Base-by-base conservation (phyloP, 2,329 filamentous ascomycete genomes). In the Chaetothyriales sp. region DNA sequence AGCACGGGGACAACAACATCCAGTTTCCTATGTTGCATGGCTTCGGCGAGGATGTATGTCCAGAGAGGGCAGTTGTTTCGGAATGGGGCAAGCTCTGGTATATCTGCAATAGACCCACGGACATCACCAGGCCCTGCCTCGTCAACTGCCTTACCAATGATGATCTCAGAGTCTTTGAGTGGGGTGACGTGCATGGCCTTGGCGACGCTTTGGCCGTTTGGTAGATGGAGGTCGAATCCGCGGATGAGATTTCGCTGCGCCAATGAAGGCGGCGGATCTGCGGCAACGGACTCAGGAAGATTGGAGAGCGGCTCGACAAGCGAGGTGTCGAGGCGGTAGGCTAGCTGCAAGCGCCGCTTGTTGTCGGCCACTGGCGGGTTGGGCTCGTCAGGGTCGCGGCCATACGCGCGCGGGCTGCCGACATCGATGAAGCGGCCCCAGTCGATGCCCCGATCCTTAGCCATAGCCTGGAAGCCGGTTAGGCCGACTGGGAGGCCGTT, bases 21-120 rank as follows among this genome's bases (percentile, higher is more conserved):
- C 40, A 4, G 15, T 44, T 44, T 44, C 15, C 7, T 7, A n/a
- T n/a, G 18, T 22, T 46, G 18, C 2, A 15, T 46, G 44, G 10
- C 19, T 46, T 46, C 44, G 10, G 44, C 44, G 44, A 46, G 44
- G 19, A 46, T 46, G 19, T 46, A 46, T 15, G 44, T 46, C 44
- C 44, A 46, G n/a, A 46, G 44, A 4, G 44, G 44, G 5, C n/a
- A 18, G 19, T 46, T 46, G n/a, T 22, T 22, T 10, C 19, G 15
- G 44, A 46, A 46, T 18, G 22, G 18, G 13, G 44, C 44, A 22
- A 18, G 19, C 2, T n/a, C 44, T 22, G 44, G 44, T 18, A 18
- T 46, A 5, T 22, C 44, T 18, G 5, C 19, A 8, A 18, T 46
- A 10, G 44, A 46, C n/a, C 22, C 19, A 18, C 15, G 18, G 15